Percentiles rank a stretch among this genome's conserved stretches.
Conservation (phyloP, 495 filamentous ascomycete species). For the Talaromyces wortmannii region DNA sequence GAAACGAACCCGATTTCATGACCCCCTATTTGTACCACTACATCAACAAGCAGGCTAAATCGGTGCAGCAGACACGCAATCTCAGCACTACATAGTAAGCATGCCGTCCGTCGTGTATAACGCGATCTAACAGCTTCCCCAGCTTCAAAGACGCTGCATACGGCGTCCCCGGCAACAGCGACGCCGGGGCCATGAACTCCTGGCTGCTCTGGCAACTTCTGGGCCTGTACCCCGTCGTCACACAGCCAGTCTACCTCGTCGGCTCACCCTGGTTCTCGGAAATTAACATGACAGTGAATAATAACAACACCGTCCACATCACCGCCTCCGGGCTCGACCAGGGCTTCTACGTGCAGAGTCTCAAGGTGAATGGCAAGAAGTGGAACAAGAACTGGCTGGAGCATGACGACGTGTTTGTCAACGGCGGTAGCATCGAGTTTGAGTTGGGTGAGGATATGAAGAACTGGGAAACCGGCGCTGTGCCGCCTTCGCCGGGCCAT, state of each 20-base stretch:
- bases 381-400: conserved; percentile 52
- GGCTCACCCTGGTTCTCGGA: conserved; percentile 56
- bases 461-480: conserved; percentile 49
- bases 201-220: conserved; percentile 67
- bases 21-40: conserved; percentile 66
- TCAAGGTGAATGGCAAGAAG: conserved; percentile 22
- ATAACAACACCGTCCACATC: conserved; percentile 47
- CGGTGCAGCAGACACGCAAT: conserved; percentile 45
- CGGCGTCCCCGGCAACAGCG: conserved; percentile 61
- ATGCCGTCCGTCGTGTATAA: not conserved
- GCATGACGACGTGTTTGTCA: conserved; percentile 56
- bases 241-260: conserved; percentile 59
- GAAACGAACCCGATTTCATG: conserved; percentile 60
- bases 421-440: conserved; percentile 58
- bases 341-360: conserved; percentile 47
- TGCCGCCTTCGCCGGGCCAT: conserved; percentile 46
- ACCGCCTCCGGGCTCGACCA: conserved; percentile 42
- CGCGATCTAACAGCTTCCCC: not conserved
- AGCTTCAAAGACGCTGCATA: conserved; percentile 31
- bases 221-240: conserved; percentile 61
- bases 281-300: conserved; percentile 49
- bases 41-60: conserved; percentile 52
- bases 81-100: conserved; percentile 51
- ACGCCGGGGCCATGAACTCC: conserved; percentile 65
- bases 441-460: conserved; percentile 45